Percentiles rank a stretch among this genome's conserved stretches.
Conservation (phyloP, 225 moss, liverwort and hornwort genomes). For the Polytrichum formosum region DNA sequence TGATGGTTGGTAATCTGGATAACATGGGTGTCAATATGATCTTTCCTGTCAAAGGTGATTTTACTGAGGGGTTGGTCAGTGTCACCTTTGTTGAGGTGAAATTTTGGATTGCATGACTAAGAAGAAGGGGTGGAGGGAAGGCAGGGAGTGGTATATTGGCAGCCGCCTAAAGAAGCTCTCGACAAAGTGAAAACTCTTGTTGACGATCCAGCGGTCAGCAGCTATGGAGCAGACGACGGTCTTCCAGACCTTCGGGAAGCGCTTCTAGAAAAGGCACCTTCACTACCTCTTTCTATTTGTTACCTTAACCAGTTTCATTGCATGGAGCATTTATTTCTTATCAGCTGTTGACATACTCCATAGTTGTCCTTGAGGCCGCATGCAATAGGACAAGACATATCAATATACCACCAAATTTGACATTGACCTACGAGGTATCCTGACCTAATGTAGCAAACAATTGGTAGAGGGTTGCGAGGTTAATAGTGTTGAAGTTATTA, state of each 20-base stretch:
- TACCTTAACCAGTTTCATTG: too few species aligned
- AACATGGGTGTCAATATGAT: not conserved
- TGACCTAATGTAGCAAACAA: too few species aligned
- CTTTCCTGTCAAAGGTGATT: not conserved
- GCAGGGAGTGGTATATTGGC: constrained; percentile 98
- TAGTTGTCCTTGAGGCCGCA: too few species aligned
- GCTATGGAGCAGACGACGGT: constrained; percentile 92
- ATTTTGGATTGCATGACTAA: not conserved
- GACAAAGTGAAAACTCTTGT: constrained; percentile 56
- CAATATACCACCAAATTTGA: too few species aligned
- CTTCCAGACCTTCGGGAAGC: constrained; percentile 87
- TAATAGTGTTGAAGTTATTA: too few species aligned
- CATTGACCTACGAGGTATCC: too few species aligned
- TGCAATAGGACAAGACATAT: too few species aligned
- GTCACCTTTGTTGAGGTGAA: not conserved
- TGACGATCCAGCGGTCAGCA: constrained; percentile 62
- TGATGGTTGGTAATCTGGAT: not conserved
- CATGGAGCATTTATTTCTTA: too few species aligned
- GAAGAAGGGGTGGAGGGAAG: constrained; percentile 36
- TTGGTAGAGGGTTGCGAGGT: too few species aligned
- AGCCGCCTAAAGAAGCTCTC: constrained; percentile 86
- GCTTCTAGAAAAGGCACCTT: constrained; percentile 75
- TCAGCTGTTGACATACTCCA: too few species aligned
- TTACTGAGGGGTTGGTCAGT: not conserved
- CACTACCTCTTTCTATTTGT: not conserved